phyloP scores from a whole-genome alignment of 164 flowering plant genomes.

The Cinnamomum micranthum region DNA sequence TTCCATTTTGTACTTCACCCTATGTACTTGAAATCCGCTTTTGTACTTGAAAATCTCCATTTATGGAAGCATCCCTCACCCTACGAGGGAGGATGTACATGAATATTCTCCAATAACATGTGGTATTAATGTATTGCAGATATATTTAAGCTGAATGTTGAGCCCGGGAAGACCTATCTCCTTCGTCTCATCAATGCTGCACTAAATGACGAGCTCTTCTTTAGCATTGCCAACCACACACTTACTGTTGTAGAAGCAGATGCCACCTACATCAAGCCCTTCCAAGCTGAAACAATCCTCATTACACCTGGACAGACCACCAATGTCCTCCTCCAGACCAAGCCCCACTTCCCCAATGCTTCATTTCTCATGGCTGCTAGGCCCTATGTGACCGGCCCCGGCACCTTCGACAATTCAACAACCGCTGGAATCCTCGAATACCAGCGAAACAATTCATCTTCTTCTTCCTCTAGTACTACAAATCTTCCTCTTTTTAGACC shows the following conservation, averaged over 20 bases:
- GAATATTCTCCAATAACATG: no score
- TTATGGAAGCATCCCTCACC: no score
- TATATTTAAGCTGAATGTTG: constrained; percentile 62
- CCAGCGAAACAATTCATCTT: constrained; percentile 7
- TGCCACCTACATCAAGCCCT: constrained; percentile 70
- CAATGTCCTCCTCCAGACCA: constrained; percentile 61
- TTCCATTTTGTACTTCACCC: no score
- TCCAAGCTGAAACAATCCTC: constrained; percentile 38
- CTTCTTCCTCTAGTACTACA: constrained; percentile 11
- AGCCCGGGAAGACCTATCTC: constrained; percentile 66
- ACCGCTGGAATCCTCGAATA: constrained; percentile 50
- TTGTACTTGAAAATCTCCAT: no score
- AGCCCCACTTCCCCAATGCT: constrained; percentile 38
- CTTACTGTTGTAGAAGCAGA: constrained; percentile 66
- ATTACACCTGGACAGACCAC: constrained; percentile 81
- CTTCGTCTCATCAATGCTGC: constrained; percentile 80
- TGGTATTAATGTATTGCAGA: constrained; percentile 27
- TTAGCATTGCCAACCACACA: constrained; percentile 68
- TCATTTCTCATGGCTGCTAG: constrained; percentile 57
- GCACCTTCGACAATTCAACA: constrained; percentile 62
- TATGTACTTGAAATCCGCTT: no score
- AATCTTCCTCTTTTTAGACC: constrained; percentile 37
- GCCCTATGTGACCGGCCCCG: constrained; percentile 57
- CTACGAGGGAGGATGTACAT: no score
- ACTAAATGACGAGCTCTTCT: constrained; percentile 74